Conservation (phyloP, 208 protist species). For the Leishmania amazonensis region DNA sequence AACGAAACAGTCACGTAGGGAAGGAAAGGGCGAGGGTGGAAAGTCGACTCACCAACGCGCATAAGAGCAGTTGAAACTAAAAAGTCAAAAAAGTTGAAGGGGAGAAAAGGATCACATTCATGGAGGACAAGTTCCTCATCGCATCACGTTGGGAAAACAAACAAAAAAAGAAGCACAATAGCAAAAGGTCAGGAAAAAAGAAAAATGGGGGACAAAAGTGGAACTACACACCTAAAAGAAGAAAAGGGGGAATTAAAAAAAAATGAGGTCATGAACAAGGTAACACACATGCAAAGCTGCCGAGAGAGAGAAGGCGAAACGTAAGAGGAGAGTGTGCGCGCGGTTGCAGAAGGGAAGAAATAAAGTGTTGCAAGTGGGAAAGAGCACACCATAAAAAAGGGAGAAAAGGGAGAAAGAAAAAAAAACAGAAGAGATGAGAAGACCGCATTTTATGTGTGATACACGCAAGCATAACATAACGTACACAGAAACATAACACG, state of each 20-base stretch:
- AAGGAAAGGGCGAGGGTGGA: not conserved
- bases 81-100: not conserved
- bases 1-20: not conserved
- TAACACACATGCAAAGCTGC: not conserved
- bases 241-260: not conserved
- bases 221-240: not conserved
- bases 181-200: not conserved
- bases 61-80: not conserved
- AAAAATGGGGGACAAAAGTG: not conserved
- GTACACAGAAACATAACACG: not conserved
- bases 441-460: not conserved
- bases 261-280: not conserved
- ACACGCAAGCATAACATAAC: not conserved
- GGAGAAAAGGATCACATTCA: not conserved
- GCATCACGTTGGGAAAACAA: not conserved
- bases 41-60: constrained; percentile 1
- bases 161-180: not conserved
- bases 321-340: not conserved
- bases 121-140: not conserved
- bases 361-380: not conserved
- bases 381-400: too few relatives aligned
- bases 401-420: not conserved
- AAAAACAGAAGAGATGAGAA: not conserved
- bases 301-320: not conserved
- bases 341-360: not conserved